A percentile compares a stretch with the other conserved stretches of the same genome.
Conservation (phyloP, 2,329 filamentous ascomycete genomes). For the Colletotrichum sojae region DNA sequence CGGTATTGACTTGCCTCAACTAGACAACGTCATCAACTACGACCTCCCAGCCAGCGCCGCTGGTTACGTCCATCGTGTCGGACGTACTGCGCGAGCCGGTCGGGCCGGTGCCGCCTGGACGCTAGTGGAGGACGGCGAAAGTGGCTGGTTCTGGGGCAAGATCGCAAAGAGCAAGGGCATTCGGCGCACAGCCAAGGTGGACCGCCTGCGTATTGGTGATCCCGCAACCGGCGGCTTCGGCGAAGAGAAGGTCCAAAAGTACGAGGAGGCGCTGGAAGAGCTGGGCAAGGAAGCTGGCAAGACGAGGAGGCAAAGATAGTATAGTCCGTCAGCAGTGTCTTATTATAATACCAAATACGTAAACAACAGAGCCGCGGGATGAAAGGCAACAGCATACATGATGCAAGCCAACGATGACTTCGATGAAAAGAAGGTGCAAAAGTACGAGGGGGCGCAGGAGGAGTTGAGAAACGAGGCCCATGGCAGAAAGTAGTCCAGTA, state of each 20-base stretch:
- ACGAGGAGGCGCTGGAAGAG: constrained; percentile 71
- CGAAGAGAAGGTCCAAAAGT: constrained; percentile 62
- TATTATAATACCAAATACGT: constrained; percentile 14
- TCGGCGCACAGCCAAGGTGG: constrained; percentile 60
- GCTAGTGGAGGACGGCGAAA: constrained; percentile 85
- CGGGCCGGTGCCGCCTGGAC: constrained; percentile 86
- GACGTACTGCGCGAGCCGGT: constrained; percentile 88
- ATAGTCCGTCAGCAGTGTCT: constrained; percentile 13
- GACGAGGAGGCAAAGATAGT: constrained; percentile 41
- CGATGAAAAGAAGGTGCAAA: too few species aligned
- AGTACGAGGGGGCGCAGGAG: constrained; percentile 40
- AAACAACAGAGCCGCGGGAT: too few species aligned
- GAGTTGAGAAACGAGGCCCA: constrained; percentile 73
- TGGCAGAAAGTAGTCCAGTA: constrained; percentile 26
- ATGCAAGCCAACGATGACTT: too few species aligned
- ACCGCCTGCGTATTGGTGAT: constrained; percentile 60
- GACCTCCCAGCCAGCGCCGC: constrained; percentile 87
- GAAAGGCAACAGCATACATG: too few species aligned
- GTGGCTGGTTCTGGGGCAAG: constrained; percentile 91
- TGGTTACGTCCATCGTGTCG: constrained; percentile 92
- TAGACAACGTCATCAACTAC: constrained; percentile 94
- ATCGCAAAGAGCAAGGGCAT: constrained; percentile 74
- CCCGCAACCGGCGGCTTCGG: constrained; percentile 57
- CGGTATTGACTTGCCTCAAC: constrained; percentile 84
- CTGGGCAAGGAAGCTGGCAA: constrained; percentile 73